phyloP scores from a whole-genome alignment of 805 yeast species.

The Candida verbasci region DNA sequence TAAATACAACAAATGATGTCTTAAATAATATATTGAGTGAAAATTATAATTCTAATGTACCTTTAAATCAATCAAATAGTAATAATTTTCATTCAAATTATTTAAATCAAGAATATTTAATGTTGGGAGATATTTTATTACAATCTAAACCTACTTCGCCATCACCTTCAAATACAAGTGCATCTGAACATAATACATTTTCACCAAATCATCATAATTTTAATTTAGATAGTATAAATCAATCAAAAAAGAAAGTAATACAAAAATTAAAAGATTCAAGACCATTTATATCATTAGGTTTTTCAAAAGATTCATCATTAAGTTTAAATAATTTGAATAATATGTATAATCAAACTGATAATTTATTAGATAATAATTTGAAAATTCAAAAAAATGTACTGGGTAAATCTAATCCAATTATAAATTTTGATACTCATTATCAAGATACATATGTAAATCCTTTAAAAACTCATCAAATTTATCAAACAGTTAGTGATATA shows the following conservation, averaged over 20 bases:
- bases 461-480: conserved; percentile 50
- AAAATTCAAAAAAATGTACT: not conserved
- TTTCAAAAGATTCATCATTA: conserved; percentile 10
- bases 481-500: conserved; percentile 48
- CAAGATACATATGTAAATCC: conserved; percentile 50
- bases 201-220: conserved; percentile 5
- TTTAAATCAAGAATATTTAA: conserved; percentile 47
- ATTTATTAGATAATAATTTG: conserved; percentile 8
- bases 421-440: conserved; percentile 6
- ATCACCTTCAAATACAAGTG: conserved; percentile 28
- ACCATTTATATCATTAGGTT: conserved; percentile 40
- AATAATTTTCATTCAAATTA: conserved; percentile 36
- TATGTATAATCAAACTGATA: conserved; percentile 9
- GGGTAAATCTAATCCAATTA: conserved; percentile 8
- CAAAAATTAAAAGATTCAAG: conserved; percentile 23
- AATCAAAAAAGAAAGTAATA: conserved; percentile 5
- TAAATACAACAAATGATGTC: conserved; percentile 26
- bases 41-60: not conserved
- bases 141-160: conserved; percentile 40
- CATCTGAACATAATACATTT: conserved; percentile 11
- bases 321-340: conserved; percentile 7
- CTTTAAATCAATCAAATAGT: not conserved
- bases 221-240: conserved; percentile 6
- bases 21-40: conserved; percentile 18
- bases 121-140: conserved; percentile 45